These are phyloP conservation scores for Priceomyces fermenticarens DNA, from an alignment of 805 yeast genomes.

Conservation along the genomic window DNA sequence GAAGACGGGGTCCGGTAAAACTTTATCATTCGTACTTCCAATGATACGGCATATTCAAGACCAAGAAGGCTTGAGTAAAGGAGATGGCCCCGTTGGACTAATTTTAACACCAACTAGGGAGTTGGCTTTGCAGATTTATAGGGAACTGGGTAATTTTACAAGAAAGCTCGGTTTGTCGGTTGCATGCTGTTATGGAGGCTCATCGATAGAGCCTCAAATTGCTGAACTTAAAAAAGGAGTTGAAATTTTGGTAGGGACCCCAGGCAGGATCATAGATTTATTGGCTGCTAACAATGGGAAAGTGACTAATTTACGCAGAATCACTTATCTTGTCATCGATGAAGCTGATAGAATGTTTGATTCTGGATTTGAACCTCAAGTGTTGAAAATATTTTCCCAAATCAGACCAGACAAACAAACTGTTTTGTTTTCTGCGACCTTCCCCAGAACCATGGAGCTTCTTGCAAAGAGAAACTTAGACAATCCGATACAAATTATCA, in stretches of 20 bases:
- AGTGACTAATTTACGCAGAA: conserved; percentile 61
- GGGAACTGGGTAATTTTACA: conserved; percentile 61
- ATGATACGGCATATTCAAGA: conserved; percentile 79
- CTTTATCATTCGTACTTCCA: conserved; percentile 83
- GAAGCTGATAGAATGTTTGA: conserved; percentile 98
- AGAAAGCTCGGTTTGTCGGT: conserved; percentile 49
- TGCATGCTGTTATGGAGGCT: conserved; percentile 89
- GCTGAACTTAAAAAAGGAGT: conserved; percentile 74
- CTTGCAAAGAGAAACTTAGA: conserved; percentile 65
- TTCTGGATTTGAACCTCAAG: conserved; percentile 96
- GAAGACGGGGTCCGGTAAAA: conserved; percentile 95
- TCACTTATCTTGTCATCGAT: conserved; percentile 84
- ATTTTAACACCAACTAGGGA: conserved; percentile 92
- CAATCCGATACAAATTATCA: conserved; percentile 70
- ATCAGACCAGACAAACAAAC: conserved; percentile 86
- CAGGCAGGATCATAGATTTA: conserved; percentile 90
- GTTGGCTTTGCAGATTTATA: conserved; percentile 77
- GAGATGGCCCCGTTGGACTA: conserved; percentile 75
- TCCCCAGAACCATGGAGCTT: conserved; percentile 74
- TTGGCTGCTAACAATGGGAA: conserved; percentile 80
- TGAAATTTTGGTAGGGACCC: conserved; percentile 86
- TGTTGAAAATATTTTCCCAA: conserved; percentile 70
- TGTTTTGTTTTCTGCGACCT: conserved; percentile 90
- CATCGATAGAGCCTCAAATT: conserved; percentile 78
- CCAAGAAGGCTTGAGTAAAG: conserved; percentile 48